Conservation (phyloP, 192 early-diverging fungal genomes). For the Entomortierella beljakovae region DNA sequence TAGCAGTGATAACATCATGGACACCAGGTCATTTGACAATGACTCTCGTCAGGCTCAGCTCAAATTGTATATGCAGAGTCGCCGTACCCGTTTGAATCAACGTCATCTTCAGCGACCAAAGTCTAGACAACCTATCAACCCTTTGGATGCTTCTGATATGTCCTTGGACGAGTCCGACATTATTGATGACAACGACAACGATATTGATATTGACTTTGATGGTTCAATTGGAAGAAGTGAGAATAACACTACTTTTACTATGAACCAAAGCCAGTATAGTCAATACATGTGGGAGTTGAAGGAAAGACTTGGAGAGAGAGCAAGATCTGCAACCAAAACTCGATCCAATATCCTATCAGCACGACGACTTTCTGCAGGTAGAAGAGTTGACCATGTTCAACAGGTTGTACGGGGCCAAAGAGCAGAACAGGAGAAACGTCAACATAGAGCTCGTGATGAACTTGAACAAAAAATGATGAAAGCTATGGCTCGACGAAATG, state of each 20-base stretch:
- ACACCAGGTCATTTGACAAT: slow-evolving; percentile 1
- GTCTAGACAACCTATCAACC: too few relatives aligned
- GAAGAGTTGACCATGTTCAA: slow-evolving; percentile 29
- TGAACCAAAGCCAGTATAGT: slow-evolving; percentile 21
- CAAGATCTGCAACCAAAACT: slow-evolving; percentile 36
- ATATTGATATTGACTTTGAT: background rate
- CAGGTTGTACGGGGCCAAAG: slow-evolving; percentile 34
- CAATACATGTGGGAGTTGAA: slow-evolving; percentile 39
- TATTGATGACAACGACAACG: slow-evolving; percentile 4
- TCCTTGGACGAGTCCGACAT: slow-evolving; percentile 27
- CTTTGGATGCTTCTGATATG: slow-evolving; percentile 30
- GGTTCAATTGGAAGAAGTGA: too few relatives aligned
- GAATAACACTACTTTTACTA: slow-evolving; percentile 4
- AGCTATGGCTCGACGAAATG: slow-evolving; percentile 41
- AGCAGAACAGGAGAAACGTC: slow-evolving; percentile 31
- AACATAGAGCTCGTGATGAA: slow-evolving; percentile 31
- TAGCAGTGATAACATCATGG: background rate
- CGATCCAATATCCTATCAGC: slow-evolving; percentile 35
- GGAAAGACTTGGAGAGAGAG: slow-evolving; percentile 26
- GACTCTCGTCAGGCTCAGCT: slow-evolving; percentile 24
- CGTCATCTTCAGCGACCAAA: slow-evolving; percentile 8
- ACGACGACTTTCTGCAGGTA: slow-evolving; percentile 29
- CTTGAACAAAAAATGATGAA: slow-evolving; percentile 49
- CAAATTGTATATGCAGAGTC: slow-evolving; percentile 36
- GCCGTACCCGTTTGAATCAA: slow-evolving; percentile 28